Base-by-base conservation (phyloP, 140 eudicot species). In the Oenanthe javanica region DNA sequence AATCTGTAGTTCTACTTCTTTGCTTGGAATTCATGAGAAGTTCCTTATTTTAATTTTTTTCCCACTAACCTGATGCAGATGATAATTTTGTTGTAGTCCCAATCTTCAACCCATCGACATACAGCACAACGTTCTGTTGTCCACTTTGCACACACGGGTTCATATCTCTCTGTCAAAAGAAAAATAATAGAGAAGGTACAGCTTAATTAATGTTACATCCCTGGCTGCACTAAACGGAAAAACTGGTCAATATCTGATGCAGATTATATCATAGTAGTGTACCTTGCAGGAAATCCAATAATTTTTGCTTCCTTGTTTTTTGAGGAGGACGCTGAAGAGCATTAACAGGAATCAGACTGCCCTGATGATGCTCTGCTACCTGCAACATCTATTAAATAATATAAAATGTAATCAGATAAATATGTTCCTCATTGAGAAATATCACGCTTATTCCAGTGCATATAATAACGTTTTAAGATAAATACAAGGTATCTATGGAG, bases 51-150 rank as follows among this genome's bases (percentile, higher is more conserved):
- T 71, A n/a, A 55, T 13, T 9, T 12, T 66, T 63, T 69, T 36
- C n/a, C 43, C n/a, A 16, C 36, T 16, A 74, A 67, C 97, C 99
- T 95, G 84, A 84, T 93, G 87, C 99, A 95, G 49, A 95, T 95
- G 70, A 95, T 95, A 76, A 95, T 95, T 86, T 95, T 95, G 84
- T 95, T 95, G 91, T 90, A 92, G 88, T 95, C 99, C 97, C 97
- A 95, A 85, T 95, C 99, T 85, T 95, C 99, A 83, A 95, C 93
- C 97, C 99, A 95, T 64, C 97, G 92, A 52, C 99, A 95, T 31
- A 95, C 99, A 81, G 99, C 99, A 91, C 99, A 95, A 78, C 99
- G 93, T 84, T 95, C 99, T n/a, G 99, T 95, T 78, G 99, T 95
- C 99, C 99, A 95, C 89, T 92, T 95, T 71, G 99, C 96, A 87